phyloP scores from a whole-genome alignment of 1,284 basidiomycete genomes.

The Papiliotrema nemorosa region DNA sequence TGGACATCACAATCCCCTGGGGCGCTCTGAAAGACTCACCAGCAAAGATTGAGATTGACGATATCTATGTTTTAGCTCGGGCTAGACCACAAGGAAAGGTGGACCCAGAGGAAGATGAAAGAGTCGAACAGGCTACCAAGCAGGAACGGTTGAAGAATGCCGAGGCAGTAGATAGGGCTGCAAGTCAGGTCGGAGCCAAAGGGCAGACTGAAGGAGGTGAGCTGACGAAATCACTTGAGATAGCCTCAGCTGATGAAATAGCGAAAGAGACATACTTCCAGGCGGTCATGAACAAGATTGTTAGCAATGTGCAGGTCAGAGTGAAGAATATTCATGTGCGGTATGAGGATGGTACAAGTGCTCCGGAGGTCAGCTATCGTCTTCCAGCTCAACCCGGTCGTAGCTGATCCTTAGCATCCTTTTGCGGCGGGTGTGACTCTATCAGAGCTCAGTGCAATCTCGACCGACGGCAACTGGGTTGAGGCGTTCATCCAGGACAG shows the following conservation, averaged over 20 bases:
- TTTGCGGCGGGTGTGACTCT: constrained; percentile 91
- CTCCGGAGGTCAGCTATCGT: constrained; percentile 68
- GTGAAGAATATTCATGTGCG: constrained; percentile 93
- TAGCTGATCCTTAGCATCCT: constrained; percentile 63
- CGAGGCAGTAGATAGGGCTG: constrained; percentile 71
- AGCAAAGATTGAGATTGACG: constrained; percentile 86
- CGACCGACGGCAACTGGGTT: constrained; percentile 86
- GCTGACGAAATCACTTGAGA: not conserved
- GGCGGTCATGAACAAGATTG: constrained; percentile 82
- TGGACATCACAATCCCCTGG: constrained; percentile 94
- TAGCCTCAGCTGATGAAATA: constrained; percentile 15
- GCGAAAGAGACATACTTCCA: constrained; percentile 71
- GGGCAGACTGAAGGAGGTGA: constrained; percentile 30
- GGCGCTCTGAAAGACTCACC: constrained; percentile 90
- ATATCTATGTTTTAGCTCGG: constrained; percentile 77
- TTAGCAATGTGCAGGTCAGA: constrained; percentile 95
- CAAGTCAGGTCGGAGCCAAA: constrained; percentile 44
- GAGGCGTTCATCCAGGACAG: constrained; percentile 94
- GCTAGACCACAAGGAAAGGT: constrained; percentile 50
- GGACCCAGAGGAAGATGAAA: constrained; percentile 81
- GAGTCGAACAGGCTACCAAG: constrained; percentile 78
- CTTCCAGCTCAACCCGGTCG: not conserved
- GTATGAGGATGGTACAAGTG: constrained; percentile 93
- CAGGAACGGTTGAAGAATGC: constrained; percentile 83
- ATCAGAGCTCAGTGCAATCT: constrained; percentile 89